Evolutionary conservation across 768 basidiomycete species (phyloP).

Genomic region (Coprinellus aureogranulatus): DNA sequence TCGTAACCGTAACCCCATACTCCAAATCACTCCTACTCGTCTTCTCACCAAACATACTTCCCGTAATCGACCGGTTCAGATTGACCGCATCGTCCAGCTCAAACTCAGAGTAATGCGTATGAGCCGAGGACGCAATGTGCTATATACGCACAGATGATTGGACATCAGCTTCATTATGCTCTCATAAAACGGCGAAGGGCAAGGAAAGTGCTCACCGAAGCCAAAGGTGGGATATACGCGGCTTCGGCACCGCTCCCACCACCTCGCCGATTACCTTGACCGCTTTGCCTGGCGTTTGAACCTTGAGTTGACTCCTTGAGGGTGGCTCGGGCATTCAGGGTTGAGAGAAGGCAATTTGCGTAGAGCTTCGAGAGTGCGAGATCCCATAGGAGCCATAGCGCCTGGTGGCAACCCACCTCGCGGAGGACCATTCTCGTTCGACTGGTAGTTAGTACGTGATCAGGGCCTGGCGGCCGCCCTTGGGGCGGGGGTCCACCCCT

Average conservation of each 20-base stretch:
- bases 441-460: conserved; percentile 38
- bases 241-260: not conserved
- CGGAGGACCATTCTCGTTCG: conserved; percentile 28
- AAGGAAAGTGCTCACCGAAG: not conserved
- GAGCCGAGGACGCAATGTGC: not conserved
- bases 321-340: conserved; percentile 10
- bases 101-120: not conserved
- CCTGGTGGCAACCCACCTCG: conserved; percentile 52
- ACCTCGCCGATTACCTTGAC: not conserved
- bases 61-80: not conserved
- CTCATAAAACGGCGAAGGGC: too few species aligned
- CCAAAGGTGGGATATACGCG: not conserved
- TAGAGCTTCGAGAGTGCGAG: conserved; percentile 30
- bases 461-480: conserved; percentile 24
- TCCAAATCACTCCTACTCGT: not conserved
- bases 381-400: conserved; percentile 53
- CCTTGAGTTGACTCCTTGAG: not conserved
- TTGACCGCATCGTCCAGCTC: not conserved
- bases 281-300: not conserved
- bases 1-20: not conserved
- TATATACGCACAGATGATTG: too few species aligned
- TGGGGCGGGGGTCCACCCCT: conserved; percentile 28
- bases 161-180: not conserved
- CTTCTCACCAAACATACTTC: not conserved
- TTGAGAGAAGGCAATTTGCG: conserved; percentile 26